Evolutionary conservation across 1,284 basidiomycete species (phyloP).

Genomic region (Malassezia obtusa): DNA sequence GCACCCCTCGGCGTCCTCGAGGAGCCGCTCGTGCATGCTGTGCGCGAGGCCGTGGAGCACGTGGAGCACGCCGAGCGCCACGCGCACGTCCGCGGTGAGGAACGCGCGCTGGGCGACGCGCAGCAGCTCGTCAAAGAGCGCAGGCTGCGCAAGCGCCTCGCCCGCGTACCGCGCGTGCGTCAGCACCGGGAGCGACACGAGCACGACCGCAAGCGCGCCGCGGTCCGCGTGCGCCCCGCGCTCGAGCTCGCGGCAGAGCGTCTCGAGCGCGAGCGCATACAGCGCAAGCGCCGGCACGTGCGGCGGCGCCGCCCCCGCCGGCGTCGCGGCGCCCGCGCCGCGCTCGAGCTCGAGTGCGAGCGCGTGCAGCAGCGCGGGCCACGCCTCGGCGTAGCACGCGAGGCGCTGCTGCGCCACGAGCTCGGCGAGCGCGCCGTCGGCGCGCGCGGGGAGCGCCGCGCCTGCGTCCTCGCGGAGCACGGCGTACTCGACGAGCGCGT

Average conservation of each 20-base stretch:
- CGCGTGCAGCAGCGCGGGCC: conserved; percentile 76
- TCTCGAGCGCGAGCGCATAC: conserved; percentile 86
- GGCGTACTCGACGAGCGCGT: conserved; percentile 80
- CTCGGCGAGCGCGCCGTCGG: conserved; percentile 58
- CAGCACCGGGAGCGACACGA: conserved; percentile 69
- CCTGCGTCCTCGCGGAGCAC: conserved; percentile 63
- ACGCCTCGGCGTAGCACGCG: conserved; percentile 60
- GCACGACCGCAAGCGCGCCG: conserved; percentile 52
- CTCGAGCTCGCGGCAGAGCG: conserved; percentile 61
- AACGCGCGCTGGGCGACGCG: conserved; percentile 79
- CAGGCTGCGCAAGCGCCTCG: conserved; percentile 62
- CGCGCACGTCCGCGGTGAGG: conserved; percentile 66
- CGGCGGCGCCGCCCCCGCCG: conserved; percentile 22
- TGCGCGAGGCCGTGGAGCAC: conserved; percentile 61
- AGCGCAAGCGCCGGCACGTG: conserved; percentile 52
- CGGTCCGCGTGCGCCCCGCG: conserved; percentile 41
- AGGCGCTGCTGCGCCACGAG: conserved; percentile 79
- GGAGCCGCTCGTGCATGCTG: conserved; percentile 52
- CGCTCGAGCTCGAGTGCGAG: conserved; percentile 59
- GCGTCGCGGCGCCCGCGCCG: conserved; percentile 14
- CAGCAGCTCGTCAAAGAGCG: conserved; percentile 80
- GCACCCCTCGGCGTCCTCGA: conserved; percentile 23
- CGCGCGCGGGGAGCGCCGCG: conserved; percentile 59
- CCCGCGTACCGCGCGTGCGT: conserved; percentile 72
- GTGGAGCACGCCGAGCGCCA: conserved; percentile 68